Conservation (phyloP, 169 alveolate genomes). For the Plasmodium sp. region DNA sequence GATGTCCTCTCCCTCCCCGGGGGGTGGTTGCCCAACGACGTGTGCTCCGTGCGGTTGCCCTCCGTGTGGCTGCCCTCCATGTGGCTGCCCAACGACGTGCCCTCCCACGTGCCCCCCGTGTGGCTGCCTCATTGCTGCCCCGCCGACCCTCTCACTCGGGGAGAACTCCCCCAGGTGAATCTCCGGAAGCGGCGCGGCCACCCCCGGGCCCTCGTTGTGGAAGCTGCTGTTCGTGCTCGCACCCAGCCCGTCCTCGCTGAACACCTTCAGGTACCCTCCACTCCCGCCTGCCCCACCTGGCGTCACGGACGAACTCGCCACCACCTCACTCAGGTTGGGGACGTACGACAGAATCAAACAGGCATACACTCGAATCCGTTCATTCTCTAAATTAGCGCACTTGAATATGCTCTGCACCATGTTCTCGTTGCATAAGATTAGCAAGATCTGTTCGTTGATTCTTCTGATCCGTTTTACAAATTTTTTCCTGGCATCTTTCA, state of each 20-base stretch:
- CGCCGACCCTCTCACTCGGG: background rate
- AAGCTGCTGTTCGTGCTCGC: background rate
- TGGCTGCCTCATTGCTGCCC: background rate
- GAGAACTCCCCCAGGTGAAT: background rate
- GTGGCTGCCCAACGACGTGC: too few relatives aligned
- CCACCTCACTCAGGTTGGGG: constrained; percentile 22
- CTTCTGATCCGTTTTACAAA: constrained; percentile 17
- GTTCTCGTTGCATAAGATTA: constrained; percentile 37
- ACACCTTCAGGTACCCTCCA: background rate
- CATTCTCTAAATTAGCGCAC: constrained; percentile 27
- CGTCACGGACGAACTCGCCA: background rate
- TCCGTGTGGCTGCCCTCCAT: too few relatives aligned
- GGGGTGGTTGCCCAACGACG: too few relatives aligned
- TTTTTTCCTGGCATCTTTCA: constrained; percentile 15
- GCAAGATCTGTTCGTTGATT: constrained; percentile 47
- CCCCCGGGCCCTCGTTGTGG: background rate
- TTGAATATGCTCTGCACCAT: constrained; percentile 55
- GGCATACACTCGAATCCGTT: constrained; percentile 33
- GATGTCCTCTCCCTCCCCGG: background rate
- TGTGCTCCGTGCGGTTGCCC: too few relatives aligned
- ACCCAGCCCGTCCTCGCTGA: background rate
- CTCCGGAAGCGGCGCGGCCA: background rate
- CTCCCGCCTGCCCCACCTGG: background rate
- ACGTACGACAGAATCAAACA: constrained; percentile 31
- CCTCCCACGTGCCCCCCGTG: too few relatives aligned